Conservation (phyloP, 1,284 basidiomycete species). For the Megacollybia platyphylla region DNA sequence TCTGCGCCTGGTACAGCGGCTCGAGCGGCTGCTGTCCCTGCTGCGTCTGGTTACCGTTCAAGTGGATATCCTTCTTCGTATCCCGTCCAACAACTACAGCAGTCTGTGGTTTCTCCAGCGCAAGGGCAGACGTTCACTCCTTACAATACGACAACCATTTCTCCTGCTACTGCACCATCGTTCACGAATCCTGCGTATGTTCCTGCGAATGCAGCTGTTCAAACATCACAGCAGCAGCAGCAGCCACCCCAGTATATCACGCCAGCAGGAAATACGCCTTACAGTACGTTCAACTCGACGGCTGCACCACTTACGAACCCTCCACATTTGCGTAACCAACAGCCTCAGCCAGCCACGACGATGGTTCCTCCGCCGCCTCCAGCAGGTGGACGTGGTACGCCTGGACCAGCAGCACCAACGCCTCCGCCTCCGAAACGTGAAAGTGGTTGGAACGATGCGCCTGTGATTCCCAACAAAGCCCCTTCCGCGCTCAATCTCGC, state of each 20-base stretch:
- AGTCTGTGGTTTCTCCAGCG: conserved; percentile 5
- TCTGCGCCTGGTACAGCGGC: conserved; percentile 14
- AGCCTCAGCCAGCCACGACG: conserved; percentile 6
- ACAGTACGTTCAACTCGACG: conserved; percentile 10
- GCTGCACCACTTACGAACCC: conserved; percentile 18
- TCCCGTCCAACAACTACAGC: conserved; percentile 4
- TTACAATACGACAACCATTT: background rate
- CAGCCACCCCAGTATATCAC: conserved; percentile 4
- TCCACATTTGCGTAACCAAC: conserved; percentile 22
- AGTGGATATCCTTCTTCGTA: conserved; percentile 4
- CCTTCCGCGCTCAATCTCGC: conserved; percentile 31
- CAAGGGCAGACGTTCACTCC: conserved; percentile 8
- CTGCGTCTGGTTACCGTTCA: conserved; percentile 5
- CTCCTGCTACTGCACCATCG: conserved; percentile 10
- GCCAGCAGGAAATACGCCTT: conserved; percentile 2
- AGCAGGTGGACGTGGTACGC: conserved; percentile 7
- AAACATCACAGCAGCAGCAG: conserved; percentile 6
- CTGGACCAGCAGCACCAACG: conserved; percentile 10
- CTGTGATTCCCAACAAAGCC: conserved; percentile 38
- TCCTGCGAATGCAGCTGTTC: conserved; percentile 2
- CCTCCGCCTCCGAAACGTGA: conserved; percentile 33
- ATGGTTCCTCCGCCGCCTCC: conserved; percentile 13
- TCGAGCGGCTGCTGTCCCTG: conserved; percentile 10
- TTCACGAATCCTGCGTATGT: conserved; percentile 9
- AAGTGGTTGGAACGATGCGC: conserved; percentile 91